Conservation (phyloP, 2,329 filamentous ascomycete genomes). For the Verticillium nubilum region DNA sequence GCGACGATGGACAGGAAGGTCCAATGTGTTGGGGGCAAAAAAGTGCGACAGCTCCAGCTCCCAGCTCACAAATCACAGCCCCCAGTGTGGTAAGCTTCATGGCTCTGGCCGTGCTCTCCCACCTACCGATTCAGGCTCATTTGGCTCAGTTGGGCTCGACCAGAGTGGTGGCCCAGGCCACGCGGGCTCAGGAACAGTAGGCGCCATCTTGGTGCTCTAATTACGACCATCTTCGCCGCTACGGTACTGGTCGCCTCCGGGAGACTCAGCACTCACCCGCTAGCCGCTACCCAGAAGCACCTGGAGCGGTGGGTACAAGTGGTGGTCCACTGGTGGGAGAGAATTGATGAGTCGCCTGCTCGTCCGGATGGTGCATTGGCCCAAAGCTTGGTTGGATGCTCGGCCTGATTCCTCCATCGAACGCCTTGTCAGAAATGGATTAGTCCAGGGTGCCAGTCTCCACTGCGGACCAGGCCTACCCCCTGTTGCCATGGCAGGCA, state of each 20-base stretch:
- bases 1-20: neutral
- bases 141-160: neutral
- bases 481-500: neutral
- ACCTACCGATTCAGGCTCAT: neutral
- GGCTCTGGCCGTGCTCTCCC: neutral
- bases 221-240: neutral
- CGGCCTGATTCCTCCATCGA: neutral
- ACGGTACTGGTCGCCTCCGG: neutral
- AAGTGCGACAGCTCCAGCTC: too few relatives aligned
- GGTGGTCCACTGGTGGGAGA: too few relatives aligned
- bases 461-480: neutral
- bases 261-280: too few relatives aligned
- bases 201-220: neutral
- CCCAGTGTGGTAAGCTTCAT: neutral
- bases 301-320: too few relatives aligned
- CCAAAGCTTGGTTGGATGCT: constrained; percentile 1
- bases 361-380: neutral
- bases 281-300: too few relatives aligned
- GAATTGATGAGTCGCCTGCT: too few relatives aligned
- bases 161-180: neutral
- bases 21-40: too few relatives aligned
- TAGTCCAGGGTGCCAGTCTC: neutral
- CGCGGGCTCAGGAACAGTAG: neutral
- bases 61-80: neutral
- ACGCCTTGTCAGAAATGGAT: neutral